Percentiles rank a stretch among this genome's conserved stretches.
Conservation (phyloP, 805 yeast genomes). For the Cephaloascus albidus region DNA sequence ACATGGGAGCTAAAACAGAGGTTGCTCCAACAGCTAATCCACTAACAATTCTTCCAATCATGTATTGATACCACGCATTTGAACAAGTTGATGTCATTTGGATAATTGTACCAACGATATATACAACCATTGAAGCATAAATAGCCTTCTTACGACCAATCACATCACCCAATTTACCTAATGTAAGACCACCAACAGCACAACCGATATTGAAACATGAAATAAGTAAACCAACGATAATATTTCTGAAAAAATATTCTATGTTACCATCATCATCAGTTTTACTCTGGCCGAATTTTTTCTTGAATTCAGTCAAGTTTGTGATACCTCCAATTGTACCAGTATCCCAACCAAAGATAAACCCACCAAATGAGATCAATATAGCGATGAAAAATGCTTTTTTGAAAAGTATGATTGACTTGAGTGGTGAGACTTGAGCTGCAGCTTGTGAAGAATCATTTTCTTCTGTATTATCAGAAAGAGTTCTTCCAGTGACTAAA, state of each 20-base stretch:
- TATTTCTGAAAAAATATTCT: conserved; percentile 16
- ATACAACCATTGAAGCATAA: conserved; percentile 15
- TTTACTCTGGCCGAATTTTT: conserved; percentile 23
- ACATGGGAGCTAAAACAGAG: conserved; percentile 16
- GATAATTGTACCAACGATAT: conserved; percentile 17
- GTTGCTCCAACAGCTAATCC: conserved; percentile 19
- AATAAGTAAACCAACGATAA: conserved; percentile 20
- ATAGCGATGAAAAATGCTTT: conserved; percentile 18
- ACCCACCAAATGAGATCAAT: conserved; percentile 32
- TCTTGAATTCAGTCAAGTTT: conserved; percentile 24
- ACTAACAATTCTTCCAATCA: conserved; percentile 16
- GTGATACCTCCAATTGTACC: conserved; percentile 35
- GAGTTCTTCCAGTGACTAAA: too few relatives aligned
- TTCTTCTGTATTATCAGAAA: too few relatives aligned
- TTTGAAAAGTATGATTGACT: not conserved
- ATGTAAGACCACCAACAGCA: conserved; percentile 17
- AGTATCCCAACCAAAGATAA: conserved; percentile 33
- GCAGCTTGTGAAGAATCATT: too few relatives aligned
- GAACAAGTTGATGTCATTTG: conserved; percentile 11
- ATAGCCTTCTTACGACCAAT: conserved; percentile 18
- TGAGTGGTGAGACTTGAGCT: not conserved
- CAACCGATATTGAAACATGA: conserved; percentile 20
- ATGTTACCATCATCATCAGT: conserved; percentile 17
- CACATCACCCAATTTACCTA: conserved; percentile 14
- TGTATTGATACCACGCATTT: conserved; percentile 14